These are phyloP conservation scores for Phytopythium ostracodes DNA, from an alignment of 352 stramenopile species.

Conservation along the genomic window DNA sequence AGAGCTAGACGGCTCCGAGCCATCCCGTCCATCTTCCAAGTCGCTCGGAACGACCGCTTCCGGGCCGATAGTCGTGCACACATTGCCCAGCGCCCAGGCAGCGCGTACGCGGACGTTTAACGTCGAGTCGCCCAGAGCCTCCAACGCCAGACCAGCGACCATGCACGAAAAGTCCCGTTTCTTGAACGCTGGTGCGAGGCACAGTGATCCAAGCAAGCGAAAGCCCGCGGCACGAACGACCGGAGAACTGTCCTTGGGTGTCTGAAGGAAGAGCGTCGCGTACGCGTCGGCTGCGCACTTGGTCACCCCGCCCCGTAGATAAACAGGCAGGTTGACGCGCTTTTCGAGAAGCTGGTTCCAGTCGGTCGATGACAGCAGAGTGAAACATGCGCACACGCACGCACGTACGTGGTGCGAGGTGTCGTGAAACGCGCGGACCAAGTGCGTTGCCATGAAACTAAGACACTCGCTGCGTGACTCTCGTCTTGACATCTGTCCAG, in stretches of 20 bases:
- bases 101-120: constrained; percentile 84
- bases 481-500: constrained; percentile 8
- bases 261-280: constrained; percentile 71
- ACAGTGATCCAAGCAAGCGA: constrained; percentile 71
- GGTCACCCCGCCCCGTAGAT: neutral
- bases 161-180: constrained; percentile 56
- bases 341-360: constrained; percentile 54
- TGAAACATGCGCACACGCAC: constrained; percentile 86
- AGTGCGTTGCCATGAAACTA: constrained; percentile 72
- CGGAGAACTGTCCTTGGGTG: constrained; percentile 68
- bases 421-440: constrained; percentile 81
- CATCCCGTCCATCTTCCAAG: neutral
- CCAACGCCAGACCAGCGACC: constrained; percentile 59
- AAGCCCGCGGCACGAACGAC: constrained; percentile 80
- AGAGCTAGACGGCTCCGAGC: neutral
- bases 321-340: constrained; percentile 3
- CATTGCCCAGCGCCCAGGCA: constrained; percentile 81
- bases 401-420: constrained; percentile 83
- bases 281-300: constrained; percentile 34
- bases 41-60: constrained; percentile 24
- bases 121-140: constrained; percentile 64
- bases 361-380: constrained; percentile 60
- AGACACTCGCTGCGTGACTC: constrained; percentile 50
- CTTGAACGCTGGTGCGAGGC: constrained; percentile 73
- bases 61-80: constrained; percentile 76